Evolutionary conservation across 192 early-diverging fungal species (phyloP), one percentile per base, ranked within the genome.

Genomic region (Podila epigama): DNA sequence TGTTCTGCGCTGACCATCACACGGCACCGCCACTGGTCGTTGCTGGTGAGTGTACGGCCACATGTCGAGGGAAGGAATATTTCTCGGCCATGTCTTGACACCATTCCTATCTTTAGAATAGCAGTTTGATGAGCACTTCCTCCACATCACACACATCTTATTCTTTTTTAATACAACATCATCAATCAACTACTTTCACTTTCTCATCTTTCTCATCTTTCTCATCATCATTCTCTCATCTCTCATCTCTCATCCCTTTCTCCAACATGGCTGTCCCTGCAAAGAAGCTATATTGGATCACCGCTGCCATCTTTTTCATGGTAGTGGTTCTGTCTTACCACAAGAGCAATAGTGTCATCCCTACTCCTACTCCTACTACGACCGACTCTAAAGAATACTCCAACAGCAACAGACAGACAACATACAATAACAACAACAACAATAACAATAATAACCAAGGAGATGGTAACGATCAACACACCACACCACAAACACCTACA

Each of bases 281-380:
- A 58, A 55, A 34, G 51, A 68, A 66, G 41, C 54, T 77, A 25
- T 77, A 77, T 40, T 61, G 50, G 73, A 57, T 68, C 16, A 64
- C 66, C 11, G 73, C 73, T 0, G 73, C 37, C 1, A 36, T 64
- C 35, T 77, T 77, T 40, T 34, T 77, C 11, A 28, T 68, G 32
- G 39, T 77, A 4, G 61, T 77, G 25, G 27, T 77, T 50, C 42
- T 68, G 2, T 77, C 73, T 4, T 77, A 68, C 56, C 73, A 77
- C 56, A 77, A 60, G 22, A 62, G 32, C 66, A 64, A 33, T 29
- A 29, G 18, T 12, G 3, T 22, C 36, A 27, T 51, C 37, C 34
- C 22, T 40, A 32, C 27, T 12, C 5, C 5, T 27, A 16, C 22
- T 18, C 37, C 52, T 15, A 60, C 27, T 41, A 57, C 29, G 18